Conservation (phyloP, 2,329 filamentous ascomycete species). For the Dothideomycetidae sp. region DNA sequence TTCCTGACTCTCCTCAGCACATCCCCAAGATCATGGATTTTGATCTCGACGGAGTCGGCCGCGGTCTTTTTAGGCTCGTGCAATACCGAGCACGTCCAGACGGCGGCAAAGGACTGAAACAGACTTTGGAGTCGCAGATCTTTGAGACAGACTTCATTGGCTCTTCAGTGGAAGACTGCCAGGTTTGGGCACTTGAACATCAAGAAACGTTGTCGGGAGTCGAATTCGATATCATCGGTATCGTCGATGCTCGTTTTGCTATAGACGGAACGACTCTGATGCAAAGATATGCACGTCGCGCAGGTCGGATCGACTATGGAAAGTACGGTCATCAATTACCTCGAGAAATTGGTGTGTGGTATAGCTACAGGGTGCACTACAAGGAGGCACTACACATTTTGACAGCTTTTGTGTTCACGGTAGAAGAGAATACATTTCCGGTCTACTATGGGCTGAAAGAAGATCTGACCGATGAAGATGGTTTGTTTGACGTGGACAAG, state of each 20-base stretch:
- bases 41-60: no score
- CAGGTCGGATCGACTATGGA: not conserved
- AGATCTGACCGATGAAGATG: not conserved
- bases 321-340: not conserved
- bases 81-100: no score
- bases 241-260: not conserved
- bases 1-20: no score
- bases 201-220: not conserved
- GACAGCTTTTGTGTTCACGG: not conserved
- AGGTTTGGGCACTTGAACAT: conserved; percentile 5
- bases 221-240: not conserved
- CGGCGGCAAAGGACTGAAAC: no score
- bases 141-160: conserved; percentile 7
- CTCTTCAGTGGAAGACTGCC: conserved; percentile 1
- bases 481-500: not conserved
- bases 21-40: no score
- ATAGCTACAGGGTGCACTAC: not conserved
- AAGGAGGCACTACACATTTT: not conserved
- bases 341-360: not conserved
- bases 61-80: no score
- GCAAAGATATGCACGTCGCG: not conserved
- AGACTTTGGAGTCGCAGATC: not conserved
- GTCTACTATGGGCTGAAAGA: not conserved
- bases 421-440: not conserved
- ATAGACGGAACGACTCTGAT: not conserved